phyloP scores from a whole-genome alignment of 1,284 basidiomycete species.

The Dichomitus squalens region DNA sequence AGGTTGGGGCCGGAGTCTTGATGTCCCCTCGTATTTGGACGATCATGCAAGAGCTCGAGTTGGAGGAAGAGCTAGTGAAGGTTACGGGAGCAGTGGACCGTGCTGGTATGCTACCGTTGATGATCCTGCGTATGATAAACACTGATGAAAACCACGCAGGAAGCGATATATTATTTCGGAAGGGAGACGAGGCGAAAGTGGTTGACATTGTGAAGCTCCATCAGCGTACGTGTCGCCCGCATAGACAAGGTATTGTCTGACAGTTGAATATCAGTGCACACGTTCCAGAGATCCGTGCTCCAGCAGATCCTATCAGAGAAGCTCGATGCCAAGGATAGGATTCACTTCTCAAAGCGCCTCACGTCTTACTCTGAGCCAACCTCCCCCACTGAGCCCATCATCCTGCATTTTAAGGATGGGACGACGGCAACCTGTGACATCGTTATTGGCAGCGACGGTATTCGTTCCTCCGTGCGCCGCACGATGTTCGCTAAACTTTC shows the following conservation, averaged over 20 bases:
- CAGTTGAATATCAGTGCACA: neutral
- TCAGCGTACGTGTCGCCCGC: neutral
- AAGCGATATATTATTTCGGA: neutral
- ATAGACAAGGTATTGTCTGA: neutral
- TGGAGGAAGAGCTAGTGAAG: conserved; percentile 23
- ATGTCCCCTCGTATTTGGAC: conserved; percentile 31
- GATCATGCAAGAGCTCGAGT: conserved; percentile 25
- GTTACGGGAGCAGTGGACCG: neutral
- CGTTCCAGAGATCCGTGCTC: neutral
- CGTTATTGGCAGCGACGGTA: conserved; percentile 52
- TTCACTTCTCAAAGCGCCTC: conserved; percentile 51
- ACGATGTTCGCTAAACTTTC: conserved; percentile 19
- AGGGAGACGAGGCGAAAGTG: neutral
- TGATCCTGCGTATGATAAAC: too few relatives aligned
- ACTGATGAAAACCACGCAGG: too few relatives aligned
- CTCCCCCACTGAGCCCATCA: conserved; percentile 27
- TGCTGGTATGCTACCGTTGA: neutral
- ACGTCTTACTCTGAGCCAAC: conserved; percentile 43
- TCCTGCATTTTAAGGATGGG: conserved; percentile 51
- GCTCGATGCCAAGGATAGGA: neutral
- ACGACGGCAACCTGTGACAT: conserved; percentile 48
- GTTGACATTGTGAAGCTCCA: neutral
- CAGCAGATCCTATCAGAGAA: neutral
- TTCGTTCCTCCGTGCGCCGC: conserved; percentile 43
- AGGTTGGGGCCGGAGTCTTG: conserved; percentile 44